Evolutionary conservation across 1,284 basidiomycete genomes (phyloP).

Genomic region (Neonothopanus nambi): DNA sequence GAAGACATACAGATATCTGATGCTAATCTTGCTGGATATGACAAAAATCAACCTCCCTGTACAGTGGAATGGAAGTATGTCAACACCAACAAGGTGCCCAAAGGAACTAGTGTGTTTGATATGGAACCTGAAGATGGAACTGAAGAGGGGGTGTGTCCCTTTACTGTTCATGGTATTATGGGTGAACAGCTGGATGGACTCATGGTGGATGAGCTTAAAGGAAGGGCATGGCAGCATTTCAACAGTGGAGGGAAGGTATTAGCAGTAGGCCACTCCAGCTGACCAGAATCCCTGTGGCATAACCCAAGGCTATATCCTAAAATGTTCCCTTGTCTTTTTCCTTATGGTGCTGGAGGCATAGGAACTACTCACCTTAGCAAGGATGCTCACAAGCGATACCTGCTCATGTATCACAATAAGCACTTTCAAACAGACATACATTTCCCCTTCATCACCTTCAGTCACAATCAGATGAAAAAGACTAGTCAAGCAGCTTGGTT

Average conservation of each 20-base stretch:
- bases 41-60: constrained; percentile 30
- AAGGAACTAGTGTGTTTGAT: constrained; percentile 16
- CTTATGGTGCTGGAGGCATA: constrained; percentile 35
- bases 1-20: constrained; percentile 24
- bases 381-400: constrained; percentile 21
- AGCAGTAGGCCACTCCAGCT: constrained; percentile 19
- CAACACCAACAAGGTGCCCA: constrained; percentile 17
- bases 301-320: constrained; percentile 33
- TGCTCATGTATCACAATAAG: constrained; percentile 32
- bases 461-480: constrained; percentile 31
- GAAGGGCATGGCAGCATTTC: constrained; percentile 25
- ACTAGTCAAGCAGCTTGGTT: constrained; percentile 30
- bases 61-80: constrained; percentile 25
- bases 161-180: constrained; percentile 21
- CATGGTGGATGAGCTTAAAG: constrained; percentile 3
- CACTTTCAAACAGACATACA: constrained; percentile 28
- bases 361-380: constrained; percentile 17
- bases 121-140: constrained; percentile 17
- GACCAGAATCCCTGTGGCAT: constrained; percentile 29
- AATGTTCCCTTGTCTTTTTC: constrained; percentile 39
- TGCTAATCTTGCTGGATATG: background rate
- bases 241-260: constrained; percentile 19
- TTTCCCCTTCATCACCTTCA: constrained; percentile 31
- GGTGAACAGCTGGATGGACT: constrained; percentile 14
- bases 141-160: constrained; percentile 19